Conservation (phyloP, 768 basidiomycete genomes). For the Chalciporus sphaerocephalus region DNA sequence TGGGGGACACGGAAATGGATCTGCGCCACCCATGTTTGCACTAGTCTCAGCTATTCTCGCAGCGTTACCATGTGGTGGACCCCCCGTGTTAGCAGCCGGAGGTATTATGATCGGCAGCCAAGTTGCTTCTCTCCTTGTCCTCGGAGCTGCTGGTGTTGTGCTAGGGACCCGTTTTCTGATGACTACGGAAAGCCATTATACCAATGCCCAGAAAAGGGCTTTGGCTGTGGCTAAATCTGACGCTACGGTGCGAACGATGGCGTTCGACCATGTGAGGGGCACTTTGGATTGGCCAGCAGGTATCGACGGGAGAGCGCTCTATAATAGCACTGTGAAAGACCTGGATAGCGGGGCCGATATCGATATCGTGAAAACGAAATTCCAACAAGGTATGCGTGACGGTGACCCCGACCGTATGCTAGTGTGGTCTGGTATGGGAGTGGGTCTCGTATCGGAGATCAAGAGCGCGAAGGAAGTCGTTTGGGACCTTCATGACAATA, state of each 20-base stretch:
- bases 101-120: constrained; percentile 64
- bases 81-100: constrained; percentile 69
- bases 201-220: constrained; percentile 47
- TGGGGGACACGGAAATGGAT: constrained; percentile 66
- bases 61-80: constrained; percentile 37
- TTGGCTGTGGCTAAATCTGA: constrained; percentile 45
- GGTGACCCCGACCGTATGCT: constrained; percentile 50
- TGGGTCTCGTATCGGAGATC: constrained; percentile 51
- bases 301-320: constrained; percentile 50
- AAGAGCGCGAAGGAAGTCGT: constrained; percentile 48
- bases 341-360: constrained; percentile 46
- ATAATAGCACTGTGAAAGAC: constrained; percentile 53
- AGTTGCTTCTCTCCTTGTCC: constrained; percentile 56
- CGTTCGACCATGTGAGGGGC: constrained; percentile 56
- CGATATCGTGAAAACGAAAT: constrained; percentile 40
- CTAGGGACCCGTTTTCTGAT: constrained; percentile 74
- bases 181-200: constrained; percentile 60
- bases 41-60: constrained; percentile 54
- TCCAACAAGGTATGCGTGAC: constrained; percentile 40
- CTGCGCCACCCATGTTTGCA: constrained; percentile 56
- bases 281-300: constrained; percentile 58
- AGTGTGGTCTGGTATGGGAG: constrained; percentile 67
- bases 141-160: constrained; percentile 66
- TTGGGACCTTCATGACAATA: constrained; percentile 48
- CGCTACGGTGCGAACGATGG: constrained; percentile 53